Evolutionary conservation across 2,329 filamentous ascomycete genomes (phyloP).

Genomic region (Talaromyces sp.): DNA sequence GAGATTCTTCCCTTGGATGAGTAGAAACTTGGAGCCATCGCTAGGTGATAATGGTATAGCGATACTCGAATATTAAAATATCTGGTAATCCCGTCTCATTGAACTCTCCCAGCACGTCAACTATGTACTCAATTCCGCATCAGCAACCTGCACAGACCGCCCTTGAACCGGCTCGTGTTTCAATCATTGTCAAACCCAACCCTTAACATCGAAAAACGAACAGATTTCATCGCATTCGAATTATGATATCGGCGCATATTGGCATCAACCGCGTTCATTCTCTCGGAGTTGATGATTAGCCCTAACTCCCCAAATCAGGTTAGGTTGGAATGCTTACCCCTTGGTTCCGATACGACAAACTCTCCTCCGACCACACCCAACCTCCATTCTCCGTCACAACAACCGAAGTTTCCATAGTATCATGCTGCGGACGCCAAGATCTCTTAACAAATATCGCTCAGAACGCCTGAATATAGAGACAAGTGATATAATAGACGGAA

Average conservation of each 20-base stretch:
- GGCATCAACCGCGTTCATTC: neutral
- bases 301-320: neutral
- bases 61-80: neutral
- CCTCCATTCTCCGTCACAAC: neutral
- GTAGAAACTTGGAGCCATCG: neutral
- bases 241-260: neutral
- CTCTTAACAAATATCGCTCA: neutral
- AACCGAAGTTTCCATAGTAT: neutral
- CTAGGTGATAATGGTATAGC: neutral
- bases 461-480: neutral
- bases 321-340: neutral
- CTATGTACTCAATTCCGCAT: neutral
- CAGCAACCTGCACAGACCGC: neutral
- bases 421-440: neutral
- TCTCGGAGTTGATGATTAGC: neutral
- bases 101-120: neutral
- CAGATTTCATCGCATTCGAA: neutral
- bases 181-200: neutral
- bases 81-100: neutral
- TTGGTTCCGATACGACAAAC: neutral
- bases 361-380: neutral
- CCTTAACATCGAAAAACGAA: neutral
- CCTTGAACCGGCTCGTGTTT: neutral
- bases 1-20: slow-evolving; percentile 25
- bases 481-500: neutral